A percentile compares a stretch with the other conserved stretches of the same genome.
phyloP scores from a whole-genome alignment of 2,329 filamentous ascomycete genomes.

The Lecanoromycetidae sp. region DNA sequence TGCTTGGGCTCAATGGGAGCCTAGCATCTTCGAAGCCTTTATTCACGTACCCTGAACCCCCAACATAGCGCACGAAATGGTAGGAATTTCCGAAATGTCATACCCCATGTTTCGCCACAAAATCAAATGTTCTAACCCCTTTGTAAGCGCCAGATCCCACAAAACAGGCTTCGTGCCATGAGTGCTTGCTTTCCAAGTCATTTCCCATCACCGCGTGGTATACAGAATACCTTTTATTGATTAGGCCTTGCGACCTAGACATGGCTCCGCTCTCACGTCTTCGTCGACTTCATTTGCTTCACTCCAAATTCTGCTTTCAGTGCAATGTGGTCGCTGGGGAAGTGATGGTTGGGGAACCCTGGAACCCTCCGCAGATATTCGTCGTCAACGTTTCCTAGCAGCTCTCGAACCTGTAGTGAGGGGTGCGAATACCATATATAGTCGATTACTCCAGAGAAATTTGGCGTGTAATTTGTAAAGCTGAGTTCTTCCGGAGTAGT shows the following conservation, averaged over 20 bases:
- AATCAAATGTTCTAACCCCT: not conserved
- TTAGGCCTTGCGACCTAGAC: not conserved
- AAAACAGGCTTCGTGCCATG: constrained; percentile 1
- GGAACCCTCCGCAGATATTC: constrained; percentile 77
- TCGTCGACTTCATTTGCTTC: constrained; percentile 75
- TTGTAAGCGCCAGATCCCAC: not conserved
- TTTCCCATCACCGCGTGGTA: not conserved
- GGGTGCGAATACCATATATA: constrained; percentile 98
- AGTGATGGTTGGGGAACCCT: constrained; percentile 88
- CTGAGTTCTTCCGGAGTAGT: constrained; percentile 69
- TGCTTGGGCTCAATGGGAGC: not conserved
- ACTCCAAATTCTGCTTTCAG: constrained; percentile 82
- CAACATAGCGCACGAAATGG: not conserved
- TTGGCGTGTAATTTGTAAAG: constrained; percentile 94
- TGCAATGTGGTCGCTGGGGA: constrained; percentile 84
- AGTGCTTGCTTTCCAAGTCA: constrained; percentile 9
- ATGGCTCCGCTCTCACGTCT: constrained; percentile 30
- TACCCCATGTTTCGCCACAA: not conserved
- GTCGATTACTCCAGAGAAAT: constrained; percentile 85
- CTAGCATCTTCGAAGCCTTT: not conserved
- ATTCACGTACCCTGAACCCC: constrained; percentile 2
- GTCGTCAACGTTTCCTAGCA: constrained; percentile 77
- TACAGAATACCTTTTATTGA: constrained; percentile 4
- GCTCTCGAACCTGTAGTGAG: constrained; percentile 66
- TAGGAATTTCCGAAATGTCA: not conserved